A percentile compares a stretch with the other conserved stretches of the same genome.
Conservation (phyloP, 441 rosid species). For the Omphalea diandra region DNA sequence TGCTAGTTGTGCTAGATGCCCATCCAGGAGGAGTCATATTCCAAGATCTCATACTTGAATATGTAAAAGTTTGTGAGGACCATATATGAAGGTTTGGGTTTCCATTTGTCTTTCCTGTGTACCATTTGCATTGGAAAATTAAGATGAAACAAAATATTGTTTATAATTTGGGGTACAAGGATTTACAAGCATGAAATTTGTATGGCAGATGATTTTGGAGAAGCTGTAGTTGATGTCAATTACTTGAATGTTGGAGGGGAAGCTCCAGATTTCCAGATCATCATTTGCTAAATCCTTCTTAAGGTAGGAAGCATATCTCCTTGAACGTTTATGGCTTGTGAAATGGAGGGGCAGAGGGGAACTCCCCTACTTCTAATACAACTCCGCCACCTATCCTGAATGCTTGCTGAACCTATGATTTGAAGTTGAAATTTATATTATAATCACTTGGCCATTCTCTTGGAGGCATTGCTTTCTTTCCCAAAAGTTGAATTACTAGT, state of each 20-base stretch:
- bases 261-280: slow-evolving; percentile 56
- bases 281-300: slow-evolving; percentile 58
- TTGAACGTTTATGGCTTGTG: not conserved
- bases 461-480: not conserved
- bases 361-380: not conserved
- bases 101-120: not conserved
- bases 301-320: not conserved
- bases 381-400: not conserved
- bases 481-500: not conserved
- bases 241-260: slow-evolving; percentile 67
- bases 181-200: not conserved
- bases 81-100: slow-evolving; percentile 70
- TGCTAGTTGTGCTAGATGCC: slow-evolving; percentile 82
- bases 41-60: slow-evolving; percentile 74
- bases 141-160: not conserved
- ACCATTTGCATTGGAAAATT: not conserved
- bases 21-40: slow-evolving; percentile 75
- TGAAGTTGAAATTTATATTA: not conserved
- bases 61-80: slow-evolving; percentile 65
- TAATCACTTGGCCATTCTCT: not conserved
- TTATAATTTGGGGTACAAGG: not conserved
- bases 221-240: slow-evolving; percentile 68
- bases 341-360: not conserved
- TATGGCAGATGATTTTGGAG: slow-evolving; percentile 68
- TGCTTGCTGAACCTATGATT: not conserved